phyloP scores from a whole-genome alignment of 1,139 yeast species.

The Zygoascus hellenicus region DNA sequence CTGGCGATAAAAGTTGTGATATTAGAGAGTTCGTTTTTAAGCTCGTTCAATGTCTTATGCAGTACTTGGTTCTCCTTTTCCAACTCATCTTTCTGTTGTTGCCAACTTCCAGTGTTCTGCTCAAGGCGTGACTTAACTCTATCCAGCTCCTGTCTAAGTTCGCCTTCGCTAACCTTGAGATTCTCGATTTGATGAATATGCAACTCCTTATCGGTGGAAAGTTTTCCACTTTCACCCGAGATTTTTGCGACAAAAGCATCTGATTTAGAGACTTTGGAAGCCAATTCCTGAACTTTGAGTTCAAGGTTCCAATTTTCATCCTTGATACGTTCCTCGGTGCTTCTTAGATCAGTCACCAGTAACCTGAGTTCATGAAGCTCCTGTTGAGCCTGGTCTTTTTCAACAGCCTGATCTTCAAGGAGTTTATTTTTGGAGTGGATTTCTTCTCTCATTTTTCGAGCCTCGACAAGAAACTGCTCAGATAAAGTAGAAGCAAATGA shows the following conservation, averaged over 20 bases:
- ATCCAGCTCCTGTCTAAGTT: constrained; percentile 27
- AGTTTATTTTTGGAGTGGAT: constrained; percentile 52
- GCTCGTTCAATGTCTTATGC: constrained; percentile 17
- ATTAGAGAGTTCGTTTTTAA: constrained; percentile 15
- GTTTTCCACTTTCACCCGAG: constrained; percentile 24
- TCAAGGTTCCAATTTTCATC: constrained; percentile 81
- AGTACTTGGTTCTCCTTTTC: constrained; percentile 25
- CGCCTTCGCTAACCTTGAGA: constrained; percentile 27
- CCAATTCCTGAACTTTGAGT: constrained; percentile 46
- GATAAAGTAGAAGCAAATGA: constrained; percentile 79
- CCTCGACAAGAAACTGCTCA: constrained; percentile 70
- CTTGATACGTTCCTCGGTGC: constrained; percentile 41
- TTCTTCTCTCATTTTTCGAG: constrained; percentile 62
- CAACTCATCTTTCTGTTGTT: constrained; percentile 22
- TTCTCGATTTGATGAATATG: constrained; percentile 32
- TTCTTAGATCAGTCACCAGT: constrained; percentile 5
- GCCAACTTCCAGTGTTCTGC: constrained; percentile 17
- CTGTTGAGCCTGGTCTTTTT: constrained; percentile 38
- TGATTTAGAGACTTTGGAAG: constrained; percentile 38
- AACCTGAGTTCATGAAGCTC: constrained; percentile 27
- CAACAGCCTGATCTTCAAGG: constrained; percentile 39
- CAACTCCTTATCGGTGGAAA: constrained; percentile 26
- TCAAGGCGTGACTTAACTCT: constrained; percentile 24
- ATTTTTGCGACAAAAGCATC: constrained; percentile 25
- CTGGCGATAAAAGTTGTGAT: constrained; percentile 10